Evolutionary conservation across 2,329 filamentous ascomycete genomes (phyloP).

Genomic region (Emergomyces orientalis): DNA sequence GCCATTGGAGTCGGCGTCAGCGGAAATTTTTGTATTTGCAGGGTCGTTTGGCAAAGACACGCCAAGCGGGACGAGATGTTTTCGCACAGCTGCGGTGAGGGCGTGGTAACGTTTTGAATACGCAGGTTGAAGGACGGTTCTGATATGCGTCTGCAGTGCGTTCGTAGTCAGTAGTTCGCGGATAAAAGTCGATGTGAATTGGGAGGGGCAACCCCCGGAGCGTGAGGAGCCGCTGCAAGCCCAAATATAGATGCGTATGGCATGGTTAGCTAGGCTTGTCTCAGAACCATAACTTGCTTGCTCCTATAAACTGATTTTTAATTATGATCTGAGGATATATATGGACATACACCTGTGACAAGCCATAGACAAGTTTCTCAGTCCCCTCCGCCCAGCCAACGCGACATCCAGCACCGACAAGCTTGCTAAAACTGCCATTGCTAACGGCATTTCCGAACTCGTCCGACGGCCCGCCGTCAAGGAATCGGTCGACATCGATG

Average conservation of each 20-base stretch:
- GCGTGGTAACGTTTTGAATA: conserved; percentile 46
- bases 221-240: conserved; percentile 44
- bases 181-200: conserved; percentile 50
- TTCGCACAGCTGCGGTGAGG: conserved; percentile 51
- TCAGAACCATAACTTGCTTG: neutral
- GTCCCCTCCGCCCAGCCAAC: conserved; percentile 83
- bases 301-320: neutral
- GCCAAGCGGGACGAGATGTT: conserved; percentile 54
- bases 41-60: conserved; percentile 31
- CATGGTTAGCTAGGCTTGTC: conserved; percentile 14
- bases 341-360: conserved; percentile 48
- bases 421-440: conserved; percentile 87
- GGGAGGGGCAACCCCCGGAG: conserved; percentile 52
- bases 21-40: conserved; percentile 11
- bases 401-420: conserved; percentile 68
- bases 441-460: conserved; percentile 71
- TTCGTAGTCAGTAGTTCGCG: conserved; percentile 45
- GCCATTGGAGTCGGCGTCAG: neutral
- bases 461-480: conserved; percentile 52
- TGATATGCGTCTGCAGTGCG: conserved; percentile 46
- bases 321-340: conserved; percentile 9
- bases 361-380: conserved; percentile 48
- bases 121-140: conserved; percentile 44
- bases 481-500: conserved; percentile 63
- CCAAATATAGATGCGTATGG: conserved; percentile 2